Base-by-base conservation (phyloP, 352 stramenopile species). In the Phytophthora europaea region DNA sequence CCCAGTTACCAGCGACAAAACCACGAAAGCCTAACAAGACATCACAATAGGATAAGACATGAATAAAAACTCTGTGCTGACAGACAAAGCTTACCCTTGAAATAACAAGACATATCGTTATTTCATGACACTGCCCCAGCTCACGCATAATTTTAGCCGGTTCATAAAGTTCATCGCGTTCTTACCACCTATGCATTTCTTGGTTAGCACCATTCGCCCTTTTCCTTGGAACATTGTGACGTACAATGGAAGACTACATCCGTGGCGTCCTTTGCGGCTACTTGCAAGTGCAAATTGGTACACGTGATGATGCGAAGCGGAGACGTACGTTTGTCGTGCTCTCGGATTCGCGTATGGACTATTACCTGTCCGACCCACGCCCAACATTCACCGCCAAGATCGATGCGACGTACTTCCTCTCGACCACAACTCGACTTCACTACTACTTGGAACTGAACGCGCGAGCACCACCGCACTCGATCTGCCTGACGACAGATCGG, bases 321-420 rank as follows among this genome's bases (percentile, higher is more conserved):
- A 81, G 62, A 43, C 84, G 84, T 28, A 84, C 90, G 40, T 95
- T 95, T 61, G 76, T 91, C 40, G 84, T 94, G 70, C 77, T 95
- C 20, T 91, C 86, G 4, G 84, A 93, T 51, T 84, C 88, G n/a
- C 85, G 87, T 3, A 84, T 94, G 61, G 88, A 93, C 65, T 93
- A 90, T 63, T 95, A 94, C 61, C 53, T 73, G 4, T 72, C 58
- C 10, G 88, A 95, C 43, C 85, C 87, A 16, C 87, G 87, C 1
- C 87, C 86, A 7, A 72, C 76, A 20, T 95, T 95, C 53, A 67
- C 87, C 2, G 72, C 83, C 28, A 74, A 80, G 28, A 93, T 95
- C 50, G 73, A 85, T 23, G 74, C 79, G 4, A 93, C 90, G 53
- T 80, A 81, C 10, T 90, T 95, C 53, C 70, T 80, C 3, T 53